These are phyloP conservation scores for Globisporangium viniferum DNA, from an alignment of 352 stramenopile genomes.

Conservation along the genomic window DNA sequence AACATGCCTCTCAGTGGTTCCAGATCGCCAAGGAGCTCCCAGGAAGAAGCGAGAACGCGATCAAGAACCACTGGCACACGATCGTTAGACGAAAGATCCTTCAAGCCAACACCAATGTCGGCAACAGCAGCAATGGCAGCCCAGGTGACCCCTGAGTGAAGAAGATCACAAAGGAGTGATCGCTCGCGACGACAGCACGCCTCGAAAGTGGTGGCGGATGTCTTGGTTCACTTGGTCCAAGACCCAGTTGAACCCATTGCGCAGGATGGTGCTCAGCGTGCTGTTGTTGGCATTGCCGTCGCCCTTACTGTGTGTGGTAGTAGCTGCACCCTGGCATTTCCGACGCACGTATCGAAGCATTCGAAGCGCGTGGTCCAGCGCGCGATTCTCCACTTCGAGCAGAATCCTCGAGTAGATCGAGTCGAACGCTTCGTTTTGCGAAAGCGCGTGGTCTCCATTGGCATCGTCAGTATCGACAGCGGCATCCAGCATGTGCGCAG, in stretches of 20 bases:
- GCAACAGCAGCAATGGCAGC: background rate
- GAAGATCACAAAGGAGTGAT: conserved; percentile 40
- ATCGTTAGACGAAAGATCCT: conserved; percentile 24
- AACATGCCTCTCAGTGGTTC: conserved; percentile 41
- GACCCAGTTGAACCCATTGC: conserved; percentile 55
- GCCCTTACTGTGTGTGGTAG: background rate
- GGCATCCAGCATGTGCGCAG: conserved; percentile 19
- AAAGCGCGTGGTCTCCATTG: background rate
- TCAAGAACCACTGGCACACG: conserved; percentile 71
- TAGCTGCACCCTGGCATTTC: conserved; percentile 34
- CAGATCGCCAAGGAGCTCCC: conserved; percentile 42
- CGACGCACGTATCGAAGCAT: conserved; percentile 76
- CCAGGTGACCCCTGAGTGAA: background rate
- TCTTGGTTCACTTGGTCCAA: conserved; percentile 61
- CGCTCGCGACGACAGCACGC: conserved; percentile 29
- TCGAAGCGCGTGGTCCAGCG: conserved; percentile 50
- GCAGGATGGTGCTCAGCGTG: conserved; percentile 2
- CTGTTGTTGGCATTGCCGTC: conserved; percentile 2
- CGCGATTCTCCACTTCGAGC: conserved; percentile 56
- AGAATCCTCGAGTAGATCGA: conserved; percentile 73
- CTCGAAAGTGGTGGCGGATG: conserved; percentile 43
- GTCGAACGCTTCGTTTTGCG: conserved; percentile 43
- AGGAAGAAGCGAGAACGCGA: conserved; percentile 49
- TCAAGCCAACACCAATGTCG: background rate
- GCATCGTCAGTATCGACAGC: background rate